Evolutionary conservation across 2,329 filamentous ascomycete species (phyloP).

Genomic region (Scytalidium lignicola): DNA sequence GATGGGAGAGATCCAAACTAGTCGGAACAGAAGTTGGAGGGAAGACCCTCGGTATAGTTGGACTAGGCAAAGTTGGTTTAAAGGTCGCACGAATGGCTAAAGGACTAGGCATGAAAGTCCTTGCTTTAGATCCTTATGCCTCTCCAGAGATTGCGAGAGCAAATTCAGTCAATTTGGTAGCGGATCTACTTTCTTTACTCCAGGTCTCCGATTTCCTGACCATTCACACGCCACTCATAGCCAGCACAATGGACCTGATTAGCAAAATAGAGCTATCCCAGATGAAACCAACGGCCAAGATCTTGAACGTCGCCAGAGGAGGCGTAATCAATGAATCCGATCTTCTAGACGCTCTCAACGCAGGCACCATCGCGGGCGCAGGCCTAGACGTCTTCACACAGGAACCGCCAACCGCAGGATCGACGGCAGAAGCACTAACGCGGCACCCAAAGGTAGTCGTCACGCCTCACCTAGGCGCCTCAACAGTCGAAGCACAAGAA

Average conservation of each 20-base stretch:
- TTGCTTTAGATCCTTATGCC: conserved; percentile 74
- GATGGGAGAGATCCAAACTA: conserved; percentile 70
- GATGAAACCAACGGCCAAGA: conserved; percentile 70
- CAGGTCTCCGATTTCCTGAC: conserved; percentile 70
- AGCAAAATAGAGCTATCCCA: conserved; percentile 57
- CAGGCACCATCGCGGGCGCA: conserved; percentile 68
- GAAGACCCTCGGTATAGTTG: conserved; percentile 72
- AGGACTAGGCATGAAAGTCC: conserved; percentile 70
- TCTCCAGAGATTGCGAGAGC: conserved; percentile 65
- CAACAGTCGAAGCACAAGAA: conserved; percentile 77
- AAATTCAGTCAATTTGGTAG: conserved; percentile 60
- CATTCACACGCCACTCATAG: conserved; percentile 74
- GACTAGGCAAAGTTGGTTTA: conserved; percentile 77
- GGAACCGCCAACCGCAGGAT: conserved; percentile 60
- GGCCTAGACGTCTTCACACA: conserved; percentile 76
- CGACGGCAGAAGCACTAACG: conserved; percentile 57
- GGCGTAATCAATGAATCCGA: conserved; percentile 76
- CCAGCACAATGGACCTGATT: conserved; percentile 70
- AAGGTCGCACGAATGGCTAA: conserved; percentile 76
- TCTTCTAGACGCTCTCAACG: conserved; percentile 63
- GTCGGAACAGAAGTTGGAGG: conserved; percentile 74
- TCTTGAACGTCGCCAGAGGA: conserved; percentile 75
- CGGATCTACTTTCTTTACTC: conserved; percentile 55
- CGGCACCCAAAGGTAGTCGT: conserved; percentile 68
- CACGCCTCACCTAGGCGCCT: conserved; percentile 76